These are phyloP conservation scores for Gossypium ekmanianum DNA, from an alignment of 345 rosid species.

Conservation along the genomic window DNA sequence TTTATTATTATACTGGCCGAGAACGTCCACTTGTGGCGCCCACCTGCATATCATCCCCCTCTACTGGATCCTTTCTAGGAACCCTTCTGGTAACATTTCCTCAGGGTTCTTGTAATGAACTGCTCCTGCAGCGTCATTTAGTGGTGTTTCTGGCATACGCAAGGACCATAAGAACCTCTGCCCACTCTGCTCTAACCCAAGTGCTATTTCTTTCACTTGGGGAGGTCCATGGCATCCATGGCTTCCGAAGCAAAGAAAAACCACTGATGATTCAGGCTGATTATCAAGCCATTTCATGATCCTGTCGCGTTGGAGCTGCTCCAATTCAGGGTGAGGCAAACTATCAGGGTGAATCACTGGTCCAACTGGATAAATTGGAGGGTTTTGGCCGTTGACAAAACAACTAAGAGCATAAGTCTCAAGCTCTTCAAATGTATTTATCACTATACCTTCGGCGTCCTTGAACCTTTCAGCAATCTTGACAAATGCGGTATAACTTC, in stretches of 20 bases:
- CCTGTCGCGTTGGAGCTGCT: neutral
- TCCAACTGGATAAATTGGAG: neutral
- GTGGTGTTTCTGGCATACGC: neutral
- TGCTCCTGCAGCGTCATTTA: neutral
- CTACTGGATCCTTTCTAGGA: neutral
- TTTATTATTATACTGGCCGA: neutral
- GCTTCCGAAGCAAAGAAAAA: slow-evolving; percentile 2
- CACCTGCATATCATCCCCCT: neutral
- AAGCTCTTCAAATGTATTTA: neutral
- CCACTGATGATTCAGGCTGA: neutral
- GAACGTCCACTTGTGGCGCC: neutral
- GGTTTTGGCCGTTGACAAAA: neutral
- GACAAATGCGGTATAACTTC: neutral
- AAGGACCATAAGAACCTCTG: neutral
- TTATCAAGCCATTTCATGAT: neutral
- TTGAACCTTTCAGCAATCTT: neutral
- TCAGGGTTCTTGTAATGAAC: neutral
- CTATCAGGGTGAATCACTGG: neutral
- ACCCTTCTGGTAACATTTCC: neutral
- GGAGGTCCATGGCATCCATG: neutral
- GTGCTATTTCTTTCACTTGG: slow-evolving; percentile 2
- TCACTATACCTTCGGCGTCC: neutral
- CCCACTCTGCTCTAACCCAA: neutral
- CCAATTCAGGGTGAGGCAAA: neutral
- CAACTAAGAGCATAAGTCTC: neutral